phyloP scores from a whole-genome alignment of 164 flowering plant genomes.

The Vitis cinerea region DNA sequence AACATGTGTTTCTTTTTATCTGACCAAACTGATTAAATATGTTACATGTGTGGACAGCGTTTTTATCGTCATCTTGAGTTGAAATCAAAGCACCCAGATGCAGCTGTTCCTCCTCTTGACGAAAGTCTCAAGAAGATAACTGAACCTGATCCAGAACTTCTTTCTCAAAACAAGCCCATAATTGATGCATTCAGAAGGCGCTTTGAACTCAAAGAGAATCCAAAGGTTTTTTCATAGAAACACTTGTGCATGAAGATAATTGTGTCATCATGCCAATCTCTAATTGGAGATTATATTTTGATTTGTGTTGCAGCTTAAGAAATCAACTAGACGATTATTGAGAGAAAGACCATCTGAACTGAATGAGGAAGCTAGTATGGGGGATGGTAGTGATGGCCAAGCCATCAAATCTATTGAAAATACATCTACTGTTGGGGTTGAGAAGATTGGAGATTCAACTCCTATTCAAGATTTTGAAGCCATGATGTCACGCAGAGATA shows the following conservation, averaged over 20 bases:
- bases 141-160: conserved; percentile 73
- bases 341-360: conserved; percentile 66
- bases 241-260: neutral
- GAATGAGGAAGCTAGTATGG: conserved; percentile 36
- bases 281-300: neutral
- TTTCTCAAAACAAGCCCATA: conserved; percentile 45
- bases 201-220: conserved; percentile 78
- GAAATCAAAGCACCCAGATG: conserved; percentile 73
- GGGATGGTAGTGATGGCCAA: conserved; percentile 19
- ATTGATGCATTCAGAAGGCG: conserved; percentile 51
- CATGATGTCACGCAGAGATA: conserved; percentile 82
- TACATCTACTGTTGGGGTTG: conserved; percentile 36
- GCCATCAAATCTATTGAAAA: conserved; percentile 21
- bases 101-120: conserved; percentile 84
- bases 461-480: conserved; percentile 91
- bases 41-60: conserved; percentile 47
- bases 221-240: conserved; percentile 46
- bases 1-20: neutral
- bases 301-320: conserved; percentile 64
- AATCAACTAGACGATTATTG: conserved; percentile 42
- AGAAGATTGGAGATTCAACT: conserved; percentile 50
- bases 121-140: conserved; percentile 67
- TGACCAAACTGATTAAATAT: conserved; percentile 1
- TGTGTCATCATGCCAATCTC: neutral
- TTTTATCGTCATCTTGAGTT: conserved; percentile 70